phyloP scores from a whole-genome alignment of 176 grass and related monocot genomes.

The Ananas comosus region DNA sequence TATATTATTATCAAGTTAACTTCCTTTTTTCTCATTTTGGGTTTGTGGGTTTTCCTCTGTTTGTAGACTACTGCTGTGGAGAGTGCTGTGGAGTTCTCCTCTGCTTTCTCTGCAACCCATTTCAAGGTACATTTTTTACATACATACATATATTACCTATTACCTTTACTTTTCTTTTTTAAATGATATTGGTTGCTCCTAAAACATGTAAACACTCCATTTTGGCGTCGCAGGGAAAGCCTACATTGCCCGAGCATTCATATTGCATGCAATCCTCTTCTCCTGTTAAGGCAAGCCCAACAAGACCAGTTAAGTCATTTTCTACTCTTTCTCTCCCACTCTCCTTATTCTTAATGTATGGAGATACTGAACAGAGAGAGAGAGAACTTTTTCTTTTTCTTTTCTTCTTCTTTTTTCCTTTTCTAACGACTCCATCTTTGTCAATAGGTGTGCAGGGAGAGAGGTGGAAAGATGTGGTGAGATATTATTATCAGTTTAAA shows the following conservation, averaged over 20 bases:
- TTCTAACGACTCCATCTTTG: not conserved
- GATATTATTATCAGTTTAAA: conserved; percentile 12
- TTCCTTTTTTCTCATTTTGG: not conserved
- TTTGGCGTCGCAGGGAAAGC: conserved; percentile 18
- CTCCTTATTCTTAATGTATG: not conserved
- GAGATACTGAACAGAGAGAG: not conserved
- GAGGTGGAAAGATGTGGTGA: conserved; percentile 37
- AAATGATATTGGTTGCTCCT: not conserved
- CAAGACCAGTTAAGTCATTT: conserved; percentile 48
- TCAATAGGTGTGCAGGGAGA: conserved; percentile 42
- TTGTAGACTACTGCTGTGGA: conserved; percentile 12
- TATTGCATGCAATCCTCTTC: conserved; percentile 45
- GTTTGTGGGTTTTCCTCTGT: not conserved
- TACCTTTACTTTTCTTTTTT: not conserved
- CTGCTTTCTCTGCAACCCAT: conserved; percentile 33
- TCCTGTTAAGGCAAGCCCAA: conserved; percentile 29
- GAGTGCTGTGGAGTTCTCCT: conserved; percentile 34
- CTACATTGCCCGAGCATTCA: conserved; percentile 31
- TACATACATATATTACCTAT: too few species aligned
- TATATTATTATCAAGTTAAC: not conserved
- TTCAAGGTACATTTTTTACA: conserved; percentile 15
- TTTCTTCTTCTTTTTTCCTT: not conserved
- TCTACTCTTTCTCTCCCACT: not conserved
- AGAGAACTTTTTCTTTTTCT: not conserved
- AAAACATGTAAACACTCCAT: too few species aligned